Conservation (phyloP, 1,139 yeast genomes). For the Yamadazyma buinensis region DNA sequence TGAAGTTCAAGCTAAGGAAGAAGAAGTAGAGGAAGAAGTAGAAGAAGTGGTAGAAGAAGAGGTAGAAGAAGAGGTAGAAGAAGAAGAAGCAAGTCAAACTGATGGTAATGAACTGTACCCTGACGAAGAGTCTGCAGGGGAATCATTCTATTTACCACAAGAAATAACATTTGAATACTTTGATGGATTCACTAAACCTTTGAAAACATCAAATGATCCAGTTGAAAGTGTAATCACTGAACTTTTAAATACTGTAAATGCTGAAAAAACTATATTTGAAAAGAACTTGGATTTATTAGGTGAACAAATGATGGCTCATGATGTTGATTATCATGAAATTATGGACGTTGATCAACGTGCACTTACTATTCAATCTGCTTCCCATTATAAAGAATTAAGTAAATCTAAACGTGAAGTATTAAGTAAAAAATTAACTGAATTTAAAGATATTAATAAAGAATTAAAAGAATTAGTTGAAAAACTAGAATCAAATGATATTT, state of each 20-base stretch:
- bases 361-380: slow-evolving; percentile 1
- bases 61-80: slow-evolving; percentile 3
- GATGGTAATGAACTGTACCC: slow-evolving; percentile 3
- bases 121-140: not conserved
- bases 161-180: slow-evolving; percentile 6
- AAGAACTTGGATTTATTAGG: slow-evolving; percentile 10
- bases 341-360: slow-evolving; percentile 3
- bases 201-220: slow-evolving; percentile 3
- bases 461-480: slow-evolving; percentile 1
- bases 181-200: slow-evolving; percentile 6
- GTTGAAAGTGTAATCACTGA: slow-evolving; percentile 13
- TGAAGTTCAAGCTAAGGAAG: no score
- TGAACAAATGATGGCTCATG: not conserved
- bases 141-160: not conserved
- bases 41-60: not conserved
- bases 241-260: slow-evolving; percentile 18
- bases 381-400: not conserved
- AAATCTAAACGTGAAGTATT: not conserved
- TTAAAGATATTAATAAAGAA: slow-evolving; percentile 1
- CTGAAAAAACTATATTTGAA: slow-evolving; percentile 14
- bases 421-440: not conserved
- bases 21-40: slow-evolving; percentile 3
- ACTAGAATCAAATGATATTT: slow-evolving; percentile 4
- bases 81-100: slow-evolving; percentile 5
- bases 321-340: not conserved